phyloP scores from a whole-genome alignment of 192 early-diverging fungal genomes.

The Spinellus fusiger region DNA sequence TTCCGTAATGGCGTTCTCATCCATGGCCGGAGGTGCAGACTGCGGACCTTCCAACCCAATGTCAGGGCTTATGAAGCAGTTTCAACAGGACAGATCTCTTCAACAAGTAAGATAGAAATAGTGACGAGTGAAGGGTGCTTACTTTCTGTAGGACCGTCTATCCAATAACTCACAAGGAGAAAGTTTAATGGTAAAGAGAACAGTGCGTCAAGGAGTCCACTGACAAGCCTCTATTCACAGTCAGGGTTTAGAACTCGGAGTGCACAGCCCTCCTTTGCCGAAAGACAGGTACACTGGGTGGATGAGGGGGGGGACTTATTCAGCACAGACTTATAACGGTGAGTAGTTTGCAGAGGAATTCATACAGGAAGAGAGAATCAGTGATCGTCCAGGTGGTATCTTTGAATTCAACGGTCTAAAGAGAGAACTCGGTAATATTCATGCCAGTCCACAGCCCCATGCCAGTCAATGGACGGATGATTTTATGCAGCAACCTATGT shows the following conservation, averaged over 20 bases:
- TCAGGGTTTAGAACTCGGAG: slow-evolving; percentile 3
- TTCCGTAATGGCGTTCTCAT: neutral
- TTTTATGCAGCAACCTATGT: slow-evolving; percentile 52
- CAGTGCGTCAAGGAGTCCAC: neutral
- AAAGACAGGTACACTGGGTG: slow-evolving; percentile 6
- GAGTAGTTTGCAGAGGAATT: slow-evolving; percentile 54
- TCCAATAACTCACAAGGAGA: slow-evolving; percentile 18
- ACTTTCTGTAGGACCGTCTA: slow-evolving; percentile 21
- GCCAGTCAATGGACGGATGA: slow-evolving; percentile 62
- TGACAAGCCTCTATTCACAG: neutral
- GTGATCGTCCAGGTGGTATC: slow-evolving; percentile 23
- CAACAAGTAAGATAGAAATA: slow-evolving; percentile 59
- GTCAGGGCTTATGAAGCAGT: slow-evolving; percentile 72
- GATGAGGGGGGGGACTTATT: neutral
- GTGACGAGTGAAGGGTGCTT: neutral
- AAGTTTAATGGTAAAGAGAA: slow-evolving; percentile 19
- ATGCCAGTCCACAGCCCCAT: slow-evolving; percentile 12
- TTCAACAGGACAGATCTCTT: slow-evolving; percentile 68
- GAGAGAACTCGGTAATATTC: slow-evolving; percentile 58
- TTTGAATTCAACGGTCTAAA: slow-evolving; percentile 71
- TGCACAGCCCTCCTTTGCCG: neutral
- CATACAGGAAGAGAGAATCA: slow-evolving; percentile 32
- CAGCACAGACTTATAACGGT: neutral
- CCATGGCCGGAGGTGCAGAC: slow-evolving; percentile 47
- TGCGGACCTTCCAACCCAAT: slow-evolving; percentile 77